Base-by-base conservation (phyloP, 805 yeast species). In the Kuraishia floccosa region DNA sequence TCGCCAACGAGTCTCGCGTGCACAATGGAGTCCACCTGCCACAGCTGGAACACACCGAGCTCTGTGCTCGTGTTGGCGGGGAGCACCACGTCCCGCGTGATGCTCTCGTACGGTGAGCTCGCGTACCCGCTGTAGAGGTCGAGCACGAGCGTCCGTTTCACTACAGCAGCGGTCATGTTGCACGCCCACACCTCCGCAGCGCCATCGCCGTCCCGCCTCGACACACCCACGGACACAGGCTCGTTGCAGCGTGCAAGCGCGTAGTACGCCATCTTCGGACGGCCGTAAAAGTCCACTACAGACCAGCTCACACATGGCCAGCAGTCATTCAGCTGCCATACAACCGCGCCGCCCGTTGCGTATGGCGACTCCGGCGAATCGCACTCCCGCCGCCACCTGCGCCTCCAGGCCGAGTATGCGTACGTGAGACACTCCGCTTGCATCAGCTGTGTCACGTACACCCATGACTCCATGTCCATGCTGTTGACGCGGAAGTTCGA, bases 231-330 rank as follows among this genome's bases (percentile, higher is more conserved):
- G 17, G 17, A n/a, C 6, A n/a, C 9, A 6, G n/a, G n/a, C n/a
- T n/a, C n/a, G n/a, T n/a, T n/a, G n/a, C n/a, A n/a, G n/a, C n/a
- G n/a, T n/a, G n/a, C n/a, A n/a, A 65, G 47, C 1, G 69, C 58
- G 39, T 60, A 68, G 41, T 58, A 68, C 1, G 62, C 64, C 34
- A 68, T 39, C 40, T 68, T 68, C 7, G 68, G 68, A 13, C 60
- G 41, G 25, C 42, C 44, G 32, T 46, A 58, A 35, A 42, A 57
- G 39, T 68, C 75, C 12, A 58, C 49, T 17, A 66, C 44, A 1
- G 72, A 49, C 73, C 75, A 68, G 11, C 65, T 54, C 2, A 69
- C 56, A 4, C 54, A 65, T 2, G 75, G 75, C 68, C 72, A 68
- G 35, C 69, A 64, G 40, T 68, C 74, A 36, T 68, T 65, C 19